Evolutionary conservation across 768 basidiomycete species (phyloP).

Genomic region (Lentinula raphanica): DNA sequence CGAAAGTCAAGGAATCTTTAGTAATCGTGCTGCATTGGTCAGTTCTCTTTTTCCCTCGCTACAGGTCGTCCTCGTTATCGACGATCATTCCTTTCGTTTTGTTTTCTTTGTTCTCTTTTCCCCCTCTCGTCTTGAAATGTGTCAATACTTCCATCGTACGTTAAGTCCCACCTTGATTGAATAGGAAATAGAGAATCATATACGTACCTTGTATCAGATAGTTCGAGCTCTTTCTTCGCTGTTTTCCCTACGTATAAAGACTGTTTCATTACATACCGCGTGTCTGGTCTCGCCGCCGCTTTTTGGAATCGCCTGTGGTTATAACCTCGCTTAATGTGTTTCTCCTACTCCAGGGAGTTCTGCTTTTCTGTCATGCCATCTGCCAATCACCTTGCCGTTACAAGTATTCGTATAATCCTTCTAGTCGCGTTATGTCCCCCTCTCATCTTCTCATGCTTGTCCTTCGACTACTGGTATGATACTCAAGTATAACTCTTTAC

Average conservation of each 20-base stretch:
- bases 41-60: conserved; percentile 14
- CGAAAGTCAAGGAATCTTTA: neutral
- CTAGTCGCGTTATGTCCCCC: neutral
- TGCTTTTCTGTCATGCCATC: neutral
- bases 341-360: neutral
- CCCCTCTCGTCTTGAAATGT: neutral
- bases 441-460: neutral
- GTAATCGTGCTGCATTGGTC: conserved; percentile 10
- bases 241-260: conserved; percentile 10
- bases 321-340: too few species aligned
- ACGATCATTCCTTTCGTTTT: neutral
- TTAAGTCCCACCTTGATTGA: neutral
- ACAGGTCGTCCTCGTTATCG: neutral
- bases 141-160: neutral
- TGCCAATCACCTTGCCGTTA: neutral
- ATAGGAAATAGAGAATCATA: neutral
- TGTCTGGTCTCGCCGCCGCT: neutral
- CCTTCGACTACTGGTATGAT: neutral
- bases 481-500: conserved; percentile 6
- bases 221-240: conserved; percentile 8
- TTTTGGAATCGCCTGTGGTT: too few species aligned
- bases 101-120: neutral
- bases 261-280: conserved; percentile 5
- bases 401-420: neutral
- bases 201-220: conserved; percentile 26